Evolutionary conservation across 345 rosid species (phyloP).

Genomic region (Populus pruinosa): DNA sequence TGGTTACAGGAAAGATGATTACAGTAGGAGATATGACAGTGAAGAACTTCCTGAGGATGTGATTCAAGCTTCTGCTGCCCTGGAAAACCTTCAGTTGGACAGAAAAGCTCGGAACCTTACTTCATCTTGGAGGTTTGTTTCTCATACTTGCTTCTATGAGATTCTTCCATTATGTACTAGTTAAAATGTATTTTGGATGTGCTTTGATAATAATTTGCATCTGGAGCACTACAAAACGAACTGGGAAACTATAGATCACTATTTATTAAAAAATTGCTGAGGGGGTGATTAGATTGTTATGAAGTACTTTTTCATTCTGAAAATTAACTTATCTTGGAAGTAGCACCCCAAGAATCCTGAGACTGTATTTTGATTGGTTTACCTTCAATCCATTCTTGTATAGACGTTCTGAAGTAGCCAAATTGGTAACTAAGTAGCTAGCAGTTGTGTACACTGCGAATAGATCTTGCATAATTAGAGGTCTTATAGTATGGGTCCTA

Average conservation of each 20-base stretch:
- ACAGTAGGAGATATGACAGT: conserved; percentile 69
- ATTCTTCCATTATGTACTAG: background rate
- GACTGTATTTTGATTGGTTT: background rate
- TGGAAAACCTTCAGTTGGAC: conserved; percentile 93
- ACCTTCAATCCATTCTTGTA: background rate
- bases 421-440: background rate
- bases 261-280: background rate
- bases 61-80: conserved; percentile 68
- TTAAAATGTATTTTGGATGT: background rate
- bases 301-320: background rate
- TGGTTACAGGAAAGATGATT: conserved; percentile 79
- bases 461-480: background rate
- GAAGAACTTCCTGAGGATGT: conserved; percentile 70
- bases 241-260: background rate
- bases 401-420: background rate
- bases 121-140: conserved; percentile 81
- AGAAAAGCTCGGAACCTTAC: conserved; percentile 83
- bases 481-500: background rate
- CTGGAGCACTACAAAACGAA: background rate
- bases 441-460: background rate
- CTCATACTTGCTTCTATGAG: background rate
- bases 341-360: background rate
- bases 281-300: background rate
- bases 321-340: background rate
- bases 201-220: background rate